Conservation (phyloP, 345 rosid genomes). For the Gossypium sturtianum region DNA sequence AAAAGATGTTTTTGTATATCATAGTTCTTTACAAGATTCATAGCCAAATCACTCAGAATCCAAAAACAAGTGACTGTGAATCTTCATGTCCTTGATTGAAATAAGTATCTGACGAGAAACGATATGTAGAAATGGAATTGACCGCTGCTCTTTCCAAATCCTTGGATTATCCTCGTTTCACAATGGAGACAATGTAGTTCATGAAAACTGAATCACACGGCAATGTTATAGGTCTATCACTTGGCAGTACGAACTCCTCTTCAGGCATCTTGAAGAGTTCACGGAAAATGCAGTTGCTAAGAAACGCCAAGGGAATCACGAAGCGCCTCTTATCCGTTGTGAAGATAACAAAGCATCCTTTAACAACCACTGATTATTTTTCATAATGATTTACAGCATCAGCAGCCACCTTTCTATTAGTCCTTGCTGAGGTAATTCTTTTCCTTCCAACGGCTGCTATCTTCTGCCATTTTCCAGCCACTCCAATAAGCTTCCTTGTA, state of each 20-base stretch:
- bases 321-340: neutral
- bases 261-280: neutral
- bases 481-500: neutral
- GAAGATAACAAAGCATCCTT: neutral
- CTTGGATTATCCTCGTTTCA: neutral
- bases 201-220: slow-evolving; percentile 2
- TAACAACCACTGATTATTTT: neutral
- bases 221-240: neutral
- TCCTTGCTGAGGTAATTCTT: neutral
- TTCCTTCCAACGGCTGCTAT: too few relatives aligned
- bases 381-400: neutral
- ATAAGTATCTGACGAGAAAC: too few relatives aligned
- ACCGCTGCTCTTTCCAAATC: too few relatives aligned
- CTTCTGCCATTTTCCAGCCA: neutral
- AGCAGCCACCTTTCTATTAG: neutral
- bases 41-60: too few relatives aligned
- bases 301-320: neutral
- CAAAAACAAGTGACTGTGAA: too few relatives aligned
- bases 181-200: slow-evolving; percentile 11
- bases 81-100: too few relatives aligned
- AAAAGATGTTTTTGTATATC: too few relatives aligned
- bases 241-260: neutral
- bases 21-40: too few relatives aligned
- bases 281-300: neutral
- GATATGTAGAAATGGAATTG: too few relatives aligned